These are phyloP conservation scores for Caloboletus inedulis DNA, from an alignment of 1,284 basidiomycete genomes.

Conservation along the genomic window DNA sequence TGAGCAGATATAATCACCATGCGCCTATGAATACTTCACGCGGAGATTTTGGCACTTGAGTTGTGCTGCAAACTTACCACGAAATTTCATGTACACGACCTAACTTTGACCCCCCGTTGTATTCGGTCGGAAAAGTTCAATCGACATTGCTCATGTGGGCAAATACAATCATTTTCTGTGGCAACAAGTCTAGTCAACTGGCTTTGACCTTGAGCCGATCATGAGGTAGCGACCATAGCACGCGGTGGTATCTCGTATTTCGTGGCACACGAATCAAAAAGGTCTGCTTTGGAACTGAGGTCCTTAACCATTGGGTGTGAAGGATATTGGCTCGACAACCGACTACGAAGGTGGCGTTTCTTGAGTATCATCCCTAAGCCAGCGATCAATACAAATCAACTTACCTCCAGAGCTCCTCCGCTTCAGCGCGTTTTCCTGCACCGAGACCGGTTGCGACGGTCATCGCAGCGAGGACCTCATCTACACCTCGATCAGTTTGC, in stretches of 20 bases:
- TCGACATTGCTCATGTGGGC: not conserved
- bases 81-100: not conserved
- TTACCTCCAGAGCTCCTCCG: conserved; percentile 68
- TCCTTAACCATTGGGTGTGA: conserved; percentile 68
- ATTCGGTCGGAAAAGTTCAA: not conserved
- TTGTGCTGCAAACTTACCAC: not conserved
- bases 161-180: conserved; percentile 3
- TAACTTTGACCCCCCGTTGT: not conserved
- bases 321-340: conserved; percentile 56
- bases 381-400: conserved; percentile 1
- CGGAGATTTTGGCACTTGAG: not conserved
- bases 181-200: not conserved
- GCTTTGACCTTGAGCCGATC: not conserved
- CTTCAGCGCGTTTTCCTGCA: conserved; percentile 54
- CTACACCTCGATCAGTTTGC: conserved; percentile 20
- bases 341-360: conserved; percentile 39
- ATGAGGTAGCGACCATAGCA: conserved; percentile 30
- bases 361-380: not conserved
- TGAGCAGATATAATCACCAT: not conserved
- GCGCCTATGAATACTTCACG: too few relatives aligned
- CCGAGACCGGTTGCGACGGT: conserved; percentile 66
- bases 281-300: conserved; percentile 53
- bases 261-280: conserved; percentile 70
- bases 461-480: conserved; percentile 69
- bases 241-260: conserved; percentile 64